Conservation (phyloP, 768 basidiomycete genomes). For the Panaeolus papilionaceus region DNA sequence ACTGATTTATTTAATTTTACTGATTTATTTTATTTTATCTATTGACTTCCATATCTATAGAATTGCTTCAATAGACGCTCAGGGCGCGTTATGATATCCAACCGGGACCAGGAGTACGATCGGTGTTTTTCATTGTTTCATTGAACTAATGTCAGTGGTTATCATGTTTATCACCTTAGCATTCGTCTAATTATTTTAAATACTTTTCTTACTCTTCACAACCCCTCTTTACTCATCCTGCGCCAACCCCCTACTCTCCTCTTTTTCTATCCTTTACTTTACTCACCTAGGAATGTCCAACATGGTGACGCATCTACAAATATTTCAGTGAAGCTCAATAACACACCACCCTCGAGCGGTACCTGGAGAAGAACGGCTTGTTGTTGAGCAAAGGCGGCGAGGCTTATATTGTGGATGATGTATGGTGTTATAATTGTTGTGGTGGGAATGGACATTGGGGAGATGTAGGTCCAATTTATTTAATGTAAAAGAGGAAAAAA, state of each 20-base stretch:
- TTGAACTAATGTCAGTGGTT: conserved; percentile 53
- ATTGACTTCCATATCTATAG: conserved; percentile 37
- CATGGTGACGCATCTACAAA: conserved; percentile 80
- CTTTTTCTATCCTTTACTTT: no score
- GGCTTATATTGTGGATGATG: conserved; percentile 74
- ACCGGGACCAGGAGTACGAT: conserved; percentile 59
- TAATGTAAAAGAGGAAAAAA: neutral
- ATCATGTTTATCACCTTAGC: no score
- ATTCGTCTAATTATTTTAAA: no score
- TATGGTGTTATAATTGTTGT: conserved; percentile 89
- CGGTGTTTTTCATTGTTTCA: conserved; percentile 74
- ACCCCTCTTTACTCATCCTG: no score
- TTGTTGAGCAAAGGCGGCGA: conserved; percentile 75
- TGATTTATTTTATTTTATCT: conserved; percentile 9
- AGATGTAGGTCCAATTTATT: conserved; percentile 58
- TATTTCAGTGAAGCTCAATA: conserved; percentile 67
- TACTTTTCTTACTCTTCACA: no score
- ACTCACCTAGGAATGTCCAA: conserved; percentile 74
- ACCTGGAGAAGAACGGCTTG: conserved; percentile 56
- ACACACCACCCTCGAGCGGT: conserved; percentile 44
- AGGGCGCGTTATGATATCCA: conserved; percentile 30
- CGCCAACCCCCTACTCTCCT: no score
- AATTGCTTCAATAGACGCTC: conserved; percentile 71
- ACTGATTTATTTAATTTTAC: no score
- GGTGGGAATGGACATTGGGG: conserved; percentile 77